These are phyloP conservation scores for Schizonepeta tenuifolia DNA, from an alignment of 257 asterid species.

Conservation along the genomic window DNA sequence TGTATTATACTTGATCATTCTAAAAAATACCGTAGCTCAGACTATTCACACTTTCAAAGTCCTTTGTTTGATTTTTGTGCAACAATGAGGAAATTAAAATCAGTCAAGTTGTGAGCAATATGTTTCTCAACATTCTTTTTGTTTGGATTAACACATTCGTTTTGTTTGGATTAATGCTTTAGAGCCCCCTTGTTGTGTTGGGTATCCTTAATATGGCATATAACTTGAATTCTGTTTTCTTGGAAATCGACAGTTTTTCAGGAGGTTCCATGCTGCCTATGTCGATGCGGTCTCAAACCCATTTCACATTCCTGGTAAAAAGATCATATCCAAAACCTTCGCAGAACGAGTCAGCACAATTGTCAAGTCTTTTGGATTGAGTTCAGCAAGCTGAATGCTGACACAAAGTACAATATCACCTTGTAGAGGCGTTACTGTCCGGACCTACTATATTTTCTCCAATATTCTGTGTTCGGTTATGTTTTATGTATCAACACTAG, in stretches of 20 bases:
- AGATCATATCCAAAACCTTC: conserved; percentile 77
- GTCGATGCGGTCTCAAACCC: conserved; percentile 90
- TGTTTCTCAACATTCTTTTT: neutral
- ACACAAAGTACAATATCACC: neutral
- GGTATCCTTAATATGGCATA: conserved; percentile 22
- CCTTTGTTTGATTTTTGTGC: conserved; percentile 1
- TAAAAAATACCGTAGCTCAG: neutral
- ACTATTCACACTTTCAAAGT: neutral
- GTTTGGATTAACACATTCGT: neutral
- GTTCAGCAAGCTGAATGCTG: conserved; percentile 50
- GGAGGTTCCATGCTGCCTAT: conserved; percentile 75
- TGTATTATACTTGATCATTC: neutral
- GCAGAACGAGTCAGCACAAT: conserved; percentile 80
- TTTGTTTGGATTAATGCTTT: neutral
- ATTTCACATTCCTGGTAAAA: conserved; percentile 92
- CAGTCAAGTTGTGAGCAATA: neutral
- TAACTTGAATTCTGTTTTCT: conserved; percentile 33
- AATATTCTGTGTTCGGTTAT: neutral
- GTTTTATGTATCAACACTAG: neutral
- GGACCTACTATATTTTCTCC: neutral
- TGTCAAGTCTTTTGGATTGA: conserved; percentile 85
- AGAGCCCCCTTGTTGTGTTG: neutral
- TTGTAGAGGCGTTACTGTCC: neutral
- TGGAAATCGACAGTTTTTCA: conserved; percentile 61
- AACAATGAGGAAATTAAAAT: neutral